Percentiles rank a stretch among this genome's conserved stretches.
These are phyloP conservation scores for Ichthyophthirius multifiliis DNA, from an alignment of 169 alveolate species.

Conservation along the genomic window DNA sequence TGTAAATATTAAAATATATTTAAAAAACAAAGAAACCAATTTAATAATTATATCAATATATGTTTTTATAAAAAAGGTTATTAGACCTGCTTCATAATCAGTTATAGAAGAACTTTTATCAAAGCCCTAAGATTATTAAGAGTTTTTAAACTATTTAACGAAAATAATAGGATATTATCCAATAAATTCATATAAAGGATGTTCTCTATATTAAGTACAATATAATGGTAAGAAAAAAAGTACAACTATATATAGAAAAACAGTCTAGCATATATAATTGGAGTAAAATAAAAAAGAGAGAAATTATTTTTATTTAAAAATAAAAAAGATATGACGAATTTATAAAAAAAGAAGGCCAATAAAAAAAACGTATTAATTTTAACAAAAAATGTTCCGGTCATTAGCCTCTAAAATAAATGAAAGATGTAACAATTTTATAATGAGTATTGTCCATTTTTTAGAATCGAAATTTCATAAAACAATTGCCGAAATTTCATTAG, in stretches of 20 bases:
- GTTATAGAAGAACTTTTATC: conserved; percentile 19
- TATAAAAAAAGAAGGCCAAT: conserved; percentile 19
- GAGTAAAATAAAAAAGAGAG: background rate
- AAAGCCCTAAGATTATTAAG: conserved; percentile 24
- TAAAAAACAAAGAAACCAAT: background rate
- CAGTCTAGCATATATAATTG: background rate
- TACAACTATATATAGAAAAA: background rate
- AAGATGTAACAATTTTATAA: conserved; percentile 13
- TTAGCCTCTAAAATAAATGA: conserved; percentile 12
- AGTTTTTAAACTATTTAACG: conserved; percentile 26
- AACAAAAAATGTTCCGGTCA: conserved; percentile 8
- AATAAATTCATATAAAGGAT: conserved; percentile 14
- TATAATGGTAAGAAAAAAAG: conserved; percentile 1
- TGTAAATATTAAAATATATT: background rate
- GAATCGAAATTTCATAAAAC: conserved; percentile 21
- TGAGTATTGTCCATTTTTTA: conserved; percentile 5
- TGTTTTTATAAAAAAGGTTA: background rate
- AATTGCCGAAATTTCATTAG: background rate
- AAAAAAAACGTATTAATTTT: background rate
- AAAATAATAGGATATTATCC: conserved; percentile 25
- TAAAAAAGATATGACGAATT: conserved; percentile 16
- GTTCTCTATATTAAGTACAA: conserved; percentile 3
- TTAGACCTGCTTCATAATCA: conserved; percentile 26
- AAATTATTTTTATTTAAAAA: background rate
- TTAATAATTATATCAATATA: background rate